Evolutionary conservation across 2,329 filamentous ascomycete species (phyloP), one percentile per base, ranked within the genome.

Genomic region (Ophiostoma sp.): DNA sequence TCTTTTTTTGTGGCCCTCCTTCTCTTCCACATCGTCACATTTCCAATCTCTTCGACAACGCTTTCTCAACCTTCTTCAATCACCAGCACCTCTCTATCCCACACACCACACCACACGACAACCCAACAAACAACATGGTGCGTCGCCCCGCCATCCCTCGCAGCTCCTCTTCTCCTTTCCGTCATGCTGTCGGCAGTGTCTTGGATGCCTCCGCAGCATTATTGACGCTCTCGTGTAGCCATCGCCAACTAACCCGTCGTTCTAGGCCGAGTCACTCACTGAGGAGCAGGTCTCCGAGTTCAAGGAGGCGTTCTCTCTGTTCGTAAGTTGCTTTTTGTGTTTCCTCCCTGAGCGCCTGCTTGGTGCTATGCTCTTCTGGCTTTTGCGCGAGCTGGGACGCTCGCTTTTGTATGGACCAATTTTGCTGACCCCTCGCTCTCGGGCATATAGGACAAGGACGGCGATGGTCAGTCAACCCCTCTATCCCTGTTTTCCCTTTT

Each of bases 251-350:
- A 68, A 70, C 52, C 52, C 12, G 47, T 40, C 7, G n/a, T 16
- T 44, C 42, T 38, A 98, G 94, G 94, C 94, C 80, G 95, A 99
- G 81, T 94, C 94, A 81, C 90, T 99, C 78, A 98, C 95, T 76
- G 95, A 99, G 87, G 95, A 99, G 85, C 95, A 99, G 87, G 95
- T 99, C 80, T 98, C 95, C 79, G 95, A 99, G 85, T 99, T 98
- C 87, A 99, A 98, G 91, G 95, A 99, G 85, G 95, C 95, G 68
- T 99, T 99, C 84, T 99, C 95, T 80, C 92, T 99, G 74, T 99
- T 99, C 82, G 95, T 99, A 89, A 89, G 95, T 82, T 38, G 63
- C 45, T 72, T 76, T 69, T 67, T 66, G 12, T 55, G 41, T 45
- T 69, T 66, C 69, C 68, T 71, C 27, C 18, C 2, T 9, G n/a